Evolutionary conservation across 164 flowering plant species (phyloP).

Genomic region (Macadamia integrifolia): DNA sequence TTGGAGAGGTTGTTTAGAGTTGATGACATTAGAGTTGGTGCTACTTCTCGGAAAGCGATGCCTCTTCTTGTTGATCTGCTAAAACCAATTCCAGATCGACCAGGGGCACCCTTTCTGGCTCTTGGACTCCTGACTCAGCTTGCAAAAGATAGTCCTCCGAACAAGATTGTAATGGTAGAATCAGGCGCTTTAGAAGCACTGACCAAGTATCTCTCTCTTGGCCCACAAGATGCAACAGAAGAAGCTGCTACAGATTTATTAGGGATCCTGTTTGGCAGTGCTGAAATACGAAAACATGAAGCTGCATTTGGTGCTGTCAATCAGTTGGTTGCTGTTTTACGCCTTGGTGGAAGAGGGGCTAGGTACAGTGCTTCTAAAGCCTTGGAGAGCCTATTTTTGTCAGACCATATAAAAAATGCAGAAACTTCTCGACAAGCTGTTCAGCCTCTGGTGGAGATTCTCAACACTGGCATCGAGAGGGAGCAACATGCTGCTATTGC

Average conservation of each 20-base stretch:
- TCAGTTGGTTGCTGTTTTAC: constrained; percentile 93
- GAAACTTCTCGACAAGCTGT: constrained; percentile 87
- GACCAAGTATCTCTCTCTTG: constrained; percentile 92
- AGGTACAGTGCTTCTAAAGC: constrained; percentile 97
- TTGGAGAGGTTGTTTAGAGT: constrained; percentile 96
- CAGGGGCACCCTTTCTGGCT: constrained; percentile 92
- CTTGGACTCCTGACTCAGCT: constrained; percentile 88
- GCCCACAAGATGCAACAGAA: constrained; percentile 94
- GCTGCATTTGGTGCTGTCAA: constrained; percentile 87
- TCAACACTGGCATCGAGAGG: constrained; percentile 84
- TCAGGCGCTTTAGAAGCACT: constrained; percentile 91
- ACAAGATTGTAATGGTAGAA: constrained; percentile 89
- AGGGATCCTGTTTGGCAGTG: constrained; percentile 73
- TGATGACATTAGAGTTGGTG: constrained; percentile 93
- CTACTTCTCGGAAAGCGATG: constrained; percentile 92
- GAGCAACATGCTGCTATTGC: constrained; percentile 98
- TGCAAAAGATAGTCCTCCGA: constrained; percentile 74
- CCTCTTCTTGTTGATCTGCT: constrained; percentile 93
- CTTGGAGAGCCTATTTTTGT: constrained; percentile 85
- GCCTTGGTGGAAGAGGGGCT: constrained; percentile 89
- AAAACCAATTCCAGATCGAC: constrained; percentile 97
- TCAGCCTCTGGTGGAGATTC: constrained; percentile 94
- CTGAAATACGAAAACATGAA: constrained; percentile 91
- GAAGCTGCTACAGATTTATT: constrained; percentile 93
- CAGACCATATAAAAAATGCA: constrained; percentile 88